These are phyloP conservation scores for Tylopilus felleus DNA, from an alignment of 768 basidiomycete genomes.

Conservation along the genomic window DNA sequence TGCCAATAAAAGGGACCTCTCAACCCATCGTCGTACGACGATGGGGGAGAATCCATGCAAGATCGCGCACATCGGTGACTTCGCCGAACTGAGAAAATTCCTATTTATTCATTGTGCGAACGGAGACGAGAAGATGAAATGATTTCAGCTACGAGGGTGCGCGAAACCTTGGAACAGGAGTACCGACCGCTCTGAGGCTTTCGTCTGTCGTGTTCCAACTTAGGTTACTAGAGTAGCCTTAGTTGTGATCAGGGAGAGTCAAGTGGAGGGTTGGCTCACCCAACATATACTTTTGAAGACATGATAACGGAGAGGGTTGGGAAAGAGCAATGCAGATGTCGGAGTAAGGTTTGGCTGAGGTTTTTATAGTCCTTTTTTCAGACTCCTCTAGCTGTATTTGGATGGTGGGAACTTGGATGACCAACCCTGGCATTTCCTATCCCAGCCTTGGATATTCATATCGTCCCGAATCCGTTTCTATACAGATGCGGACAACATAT, in stretches of 20 bases:
- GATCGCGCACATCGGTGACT: constrained; percentile 49
- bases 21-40: constrained; percentile 31
- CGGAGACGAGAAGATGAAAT: constrained; percentile 1
- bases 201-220: constrained; percentile 35
- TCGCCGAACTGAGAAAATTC: constrained; percentile 43
- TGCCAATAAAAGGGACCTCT: constrained; percentile 21
- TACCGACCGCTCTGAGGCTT: constrained; percentile 23
- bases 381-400: constrained; percentile 33
- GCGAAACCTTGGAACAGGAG: neutral
- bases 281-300: constrained; percentile 32
- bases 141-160: constrained; percentile 4
- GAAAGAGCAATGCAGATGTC: constrained; percentile 12
- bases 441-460: too few species aligned
- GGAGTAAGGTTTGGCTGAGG: constrained; percentile 17
- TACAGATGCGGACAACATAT: neutral
- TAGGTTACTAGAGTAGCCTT: constrained; percentile 22
- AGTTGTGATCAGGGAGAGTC: neutral
- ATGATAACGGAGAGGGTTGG: constrained; percentile 21
- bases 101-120: constrained; percentile 21
- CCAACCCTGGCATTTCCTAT: constrained; percentile 1
- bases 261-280: constrained; percentile 19
- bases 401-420: constrained; percentile 13
- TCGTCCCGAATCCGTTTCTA: neutral
- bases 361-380: constrained; percentile 34
- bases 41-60: constrained; percentile 28